Evolutionary conservation across 129 eudicot species (phyloP), one percentile per base, ranked within the genome.

Genomic region (Kitagawia praeruptora): DNA sequence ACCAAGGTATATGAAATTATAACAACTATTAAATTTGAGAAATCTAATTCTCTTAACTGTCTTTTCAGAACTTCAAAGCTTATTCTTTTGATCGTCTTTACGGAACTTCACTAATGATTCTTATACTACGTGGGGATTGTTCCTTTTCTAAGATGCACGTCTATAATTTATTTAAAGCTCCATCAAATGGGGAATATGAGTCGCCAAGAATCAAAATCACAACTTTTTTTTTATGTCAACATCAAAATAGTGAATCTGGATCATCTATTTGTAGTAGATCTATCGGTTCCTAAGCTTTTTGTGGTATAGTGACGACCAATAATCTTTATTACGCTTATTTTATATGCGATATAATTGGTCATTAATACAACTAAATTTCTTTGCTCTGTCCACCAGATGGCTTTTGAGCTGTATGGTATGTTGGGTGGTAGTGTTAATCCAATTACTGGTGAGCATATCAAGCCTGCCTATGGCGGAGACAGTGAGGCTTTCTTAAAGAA

Each of bases 391-490:
- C 41, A 39, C 21, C 72, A 93, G 98, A 91, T 93, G 97, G 98
- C 98, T 75, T 89, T 87, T 82, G 98, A 93, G 86, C 88, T 93
- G 14, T 93, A 91, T 15, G 97, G 89, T 75, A 83, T 93, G 91
- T 88, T 93, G 83, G 90, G 96, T 78, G 96, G 97, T 58, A 89
- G 92, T 78, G 97, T 93, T 80, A 85, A 85, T 82, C 96, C 93
- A 10, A 49, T 81, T 85, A 89, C 89, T 7, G 85, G 88, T 78
- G 95, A 93, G 85, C 78, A 81, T 80, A 87, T 89, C 39, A 86
- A 84, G 82, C 97, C 98, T 78, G 97, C 97, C 25, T 91, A 93
- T 80, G 91, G 96, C 15, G 93, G 96, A 70, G 93, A 85, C 75
- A 86, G 88, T 14, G 98, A 91, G 83, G 92, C 97, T 77, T 93